Evolutionary conservation across 768 basidiomycete species (phyloP), one percentile per base, ranked within the genome.

Genomic region (Gyrodon lividus): DNA sequence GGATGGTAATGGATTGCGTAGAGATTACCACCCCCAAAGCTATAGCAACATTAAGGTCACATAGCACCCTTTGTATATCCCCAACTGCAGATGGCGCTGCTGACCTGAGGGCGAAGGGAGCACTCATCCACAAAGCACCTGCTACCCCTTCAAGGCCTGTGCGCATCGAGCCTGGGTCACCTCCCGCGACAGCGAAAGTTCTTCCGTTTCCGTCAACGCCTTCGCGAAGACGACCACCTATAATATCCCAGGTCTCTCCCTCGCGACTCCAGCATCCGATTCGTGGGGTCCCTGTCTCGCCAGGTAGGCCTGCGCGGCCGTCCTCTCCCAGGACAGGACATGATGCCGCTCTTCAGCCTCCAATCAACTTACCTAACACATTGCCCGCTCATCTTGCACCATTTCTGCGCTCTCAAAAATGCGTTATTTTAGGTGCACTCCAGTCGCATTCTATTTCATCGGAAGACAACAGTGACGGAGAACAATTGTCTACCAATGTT

Each of bases 331-430:
- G 24, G 55, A 63, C 59, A 52, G 45, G 46, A 50, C 24, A 30
- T 42, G 44, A 24, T 9, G 20, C 28, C 52, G 24, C 20, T 10
- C 12, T 54, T 7, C 56, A 56, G 2, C 48, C 57, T n/a, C 50
- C 56, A 8, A 48, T 60, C 24, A 66, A 60, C 47, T 56, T 68
- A 19, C 65, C 67, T 6, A 8, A 41, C 2, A 55, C 46, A 17
- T 63, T 80, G n/a, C 75, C 79, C 7, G 38, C 59, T 3, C 74
- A 78, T 60, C 62, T 83, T 2, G 59, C 70, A 37, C 55, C 72
- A 20, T 82, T 72, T 55, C 65, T 89, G 14, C 64, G 74, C 31
- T 72, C 71, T 2, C 87, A 88, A 63, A 88, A 86, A 63, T 74
- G 73, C 38, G 78, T 73, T 9, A 75, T 84, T 16, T 62, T 90